Base-by-base conservation (phyloP, 179 eudicot species). In the Corrigiola litoralis region DNA sequence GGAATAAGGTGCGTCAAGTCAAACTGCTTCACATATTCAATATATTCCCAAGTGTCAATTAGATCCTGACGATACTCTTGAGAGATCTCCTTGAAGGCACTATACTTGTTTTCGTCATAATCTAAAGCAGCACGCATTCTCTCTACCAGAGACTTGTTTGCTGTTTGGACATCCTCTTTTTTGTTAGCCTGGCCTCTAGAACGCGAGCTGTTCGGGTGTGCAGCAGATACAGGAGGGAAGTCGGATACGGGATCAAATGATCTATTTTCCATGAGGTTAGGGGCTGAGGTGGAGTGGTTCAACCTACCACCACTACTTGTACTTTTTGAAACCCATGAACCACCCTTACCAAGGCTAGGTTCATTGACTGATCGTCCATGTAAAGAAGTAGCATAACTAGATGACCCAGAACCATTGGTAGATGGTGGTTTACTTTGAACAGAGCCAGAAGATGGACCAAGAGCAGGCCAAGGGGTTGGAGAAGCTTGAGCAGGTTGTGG, bases 121-220 rank as follows among this genome's bases (percentile, higher is more conserved):
- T 81, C 83, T 50, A 92, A 78, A 37, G 87, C 92, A 68, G 74
- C 76, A 11, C 86, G 95, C 56, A 92, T 87, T 67, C 82, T 81
- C 75, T 92, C 98, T 42, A 92, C 92, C 73, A 92, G 76, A 56
- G 98, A 82, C 79, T 87, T 90, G 86, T 92, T 92, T 40, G 97
- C 90, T 38, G 86, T 75, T 13, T 84, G 90, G 54, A 85, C 87
- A 70, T 87, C 80, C 61, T 83, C 88, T 41, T 71, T 81, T 60
- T 81, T 90, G 27, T 34, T 32, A 51, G 53, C 31, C 76, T 73
- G 81, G 24, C 54, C 76, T 68, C 59, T 74, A 40, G 69, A 65
- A 17, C 78, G 70, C 63, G 48, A n/a, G 25, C 71, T 81, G 60
- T 75, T 80, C 37, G 74, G 33, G 66, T 81, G 85, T 31, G 72